Base-by-base conservation (phyloP, 768 basidiomycete genomes). In the Boletus rex-veris region DNA sequence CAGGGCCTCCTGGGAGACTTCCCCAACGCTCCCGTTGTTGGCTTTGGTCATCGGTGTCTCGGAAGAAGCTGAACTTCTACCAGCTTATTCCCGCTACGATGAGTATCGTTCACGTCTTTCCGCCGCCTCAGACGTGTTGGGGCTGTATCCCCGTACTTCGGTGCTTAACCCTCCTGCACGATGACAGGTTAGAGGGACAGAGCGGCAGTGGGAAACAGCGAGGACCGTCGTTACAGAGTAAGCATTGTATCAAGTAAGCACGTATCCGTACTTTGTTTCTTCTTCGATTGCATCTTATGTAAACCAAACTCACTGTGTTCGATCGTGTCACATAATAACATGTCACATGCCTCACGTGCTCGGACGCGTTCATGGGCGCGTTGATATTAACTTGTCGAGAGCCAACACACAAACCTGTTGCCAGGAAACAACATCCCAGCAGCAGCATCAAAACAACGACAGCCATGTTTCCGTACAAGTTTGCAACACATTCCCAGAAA, bases 81-180 rank as follows among this genome's bases (percentile, higher is more conserved):
- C 67, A 6, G 53, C 60, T 38, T 68, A 71, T 50, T 62, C 61
- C 7, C 60, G 58, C 31, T 65, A 69, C 37, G 69, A 72, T 35
- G 41, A 60, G 15, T 24, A 24, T 24, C 24, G 1, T 24, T 24
- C 24, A 50, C 48, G 44, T 26, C 55, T 43, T 24, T 54, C 48
- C 12, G 30, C 36, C 2, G 52, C 55, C 28, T 57, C 61, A 16
- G 59, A 60, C 15, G 47, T 45, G 0, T 46, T 68, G 39, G 58
- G 61, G 19, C 64, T 53, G 16, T 68, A 67, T 26, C 68, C 24
- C 24, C 24, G 24, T 24, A 24, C 24, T 24, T 24, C 24, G 24
- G 24, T 24, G 24, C 24, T 24, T 24, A 24, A 31, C 11, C 31
- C 11, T 31, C 11, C 31, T 9, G 31, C 31, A 24, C 21, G 21